These are phyloP conservation scores for Stephania cephalantha DNA, from an alignment of 164 flowering plant genomes.

Conservation along the genomic window DNA sequence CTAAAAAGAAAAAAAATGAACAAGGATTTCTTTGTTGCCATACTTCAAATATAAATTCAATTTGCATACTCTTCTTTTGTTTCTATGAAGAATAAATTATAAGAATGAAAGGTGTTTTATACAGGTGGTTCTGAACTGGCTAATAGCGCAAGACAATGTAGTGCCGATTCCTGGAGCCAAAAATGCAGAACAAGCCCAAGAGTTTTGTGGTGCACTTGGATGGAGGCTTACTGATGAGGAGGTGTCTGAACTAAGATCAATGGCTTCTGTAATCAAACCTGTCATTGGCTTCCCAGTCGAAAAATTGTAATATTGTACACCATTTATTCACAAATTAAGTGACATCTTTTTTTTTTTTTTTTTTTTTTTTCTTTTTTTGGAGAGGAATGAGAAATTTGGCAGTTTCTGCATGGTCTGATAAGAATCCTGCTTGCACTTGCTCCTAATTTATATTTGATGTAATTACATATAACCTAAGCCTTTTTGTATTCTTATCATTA, in stretches of 20 bases:
- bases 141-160: conserved; percentile 14
- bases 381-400: too few relatives aligned
- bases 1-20: neutral
- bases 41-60: neutral
- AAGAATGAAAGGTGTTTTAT: neutral
- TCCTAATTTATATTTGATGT: too few relatives aligned
- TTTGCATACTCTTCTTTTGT: neutral
- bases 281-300: conserved; percentile 76
- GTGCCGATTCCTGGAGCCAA: conserved; percentile 25
- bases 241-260: conserved; percentile 55
- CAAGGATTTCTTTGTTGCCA: neutral
- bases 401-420: too few relatives aligned
- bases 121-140: conserved; percentile 22
- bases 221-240: conserved; percentile 65
- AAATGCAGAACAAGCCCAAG: conserved; percentile 64
- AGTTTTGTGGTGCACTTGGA: conserved; percentile 78
- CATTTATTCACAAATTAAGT: too few relatives aligned
- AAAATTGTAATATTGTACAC: conserved; percentile 26
- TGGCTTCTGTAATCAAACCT: conserved; percentile 58
- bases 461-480: too few relatives aligned
- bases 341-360: too few relatives aligned
- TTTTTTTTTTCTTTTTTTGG: too few relatives aligned
- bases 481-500: too few relatives aligned
- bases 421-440: too few relatives aligned
- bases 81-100: too few relatives aligned